These are phyloP conservation scores for Phytophthora nicotianae DNA, from an alignment of 352 stramenopile species.

Conservation along the genomic window DNA sequence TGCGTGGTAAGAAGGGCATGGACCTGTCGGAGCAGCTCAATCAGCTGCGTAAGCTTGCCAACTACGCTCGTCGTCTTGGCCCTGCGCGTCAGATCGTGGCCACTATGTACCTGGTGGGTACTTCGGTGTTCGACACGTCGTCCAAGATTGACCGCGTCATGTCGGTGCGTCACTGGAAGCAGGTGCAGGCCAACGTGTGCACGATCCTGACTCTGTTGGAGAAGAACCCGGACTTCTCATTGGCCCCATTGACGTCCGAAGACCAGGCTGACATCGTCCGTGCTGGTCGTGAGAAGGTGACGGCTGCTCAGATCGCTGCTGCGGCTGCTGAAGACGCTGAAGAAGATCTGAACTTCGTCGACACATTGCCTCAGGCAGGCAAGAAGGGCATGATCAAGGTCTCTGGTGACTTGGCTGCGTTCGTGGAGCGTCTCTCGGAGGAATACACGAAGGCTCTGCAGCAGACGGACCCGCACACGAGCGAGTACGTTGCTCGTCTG, in stretches of 20 bases:
- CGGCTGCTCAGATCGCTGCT: conserved; percentile 56
- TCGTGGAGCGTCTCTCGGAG: conserved; percentile 94
- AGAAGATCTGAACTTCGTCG: conserved; percentile 84
- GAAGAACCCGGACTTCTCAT: conserved; percentile 82
- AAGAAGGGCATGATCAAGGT: conserved; percentile 87
- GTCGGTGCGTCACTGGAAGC: conserved; percentile 78
- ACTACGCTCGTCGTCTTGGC: conserved; percentile 78
- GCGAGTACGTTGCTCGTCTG: conserved; percentile 95
- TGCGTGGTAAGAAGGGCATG: conserved; percentile 85
- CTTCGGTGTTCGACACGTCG: conserved; percentile 84
- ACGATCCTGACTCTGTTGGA: conserved; percentile 79
- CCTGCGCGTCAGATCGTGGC: conserved; percentile 78
- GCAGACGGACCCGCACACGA: conserved; percentile 95
- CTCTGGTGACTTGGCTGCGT: conserved; percentile 87
- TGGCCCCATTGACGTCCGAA: conserved; percentile 76
- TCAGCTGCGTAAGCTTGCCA: conserved; percentile 77
- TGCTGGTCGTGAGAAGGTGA: conserved; percentile 71
- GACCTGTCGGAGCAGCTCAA: conserved; percentile 75
- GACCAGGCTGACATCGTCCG: conserved; percentile 87
- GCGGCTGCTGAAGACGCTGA: conserved; percentile 76
- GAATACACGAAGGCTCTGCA: conserved; percentile 99
- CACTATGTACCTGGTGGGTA: conserved; percentile 83
- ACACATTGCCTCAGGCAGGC: conserved; percentile 71
- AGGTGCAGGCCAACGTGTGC: conserved; percentile 63
- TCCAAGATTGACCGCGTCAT: conserved; percentile 89